Percentiles rank a stretch among this genome's conserved stretches.
Evolutionary conservation across 1,139 yeast species (phyloP).

Genomic region (Suhomyces coccinellae): DNA sequence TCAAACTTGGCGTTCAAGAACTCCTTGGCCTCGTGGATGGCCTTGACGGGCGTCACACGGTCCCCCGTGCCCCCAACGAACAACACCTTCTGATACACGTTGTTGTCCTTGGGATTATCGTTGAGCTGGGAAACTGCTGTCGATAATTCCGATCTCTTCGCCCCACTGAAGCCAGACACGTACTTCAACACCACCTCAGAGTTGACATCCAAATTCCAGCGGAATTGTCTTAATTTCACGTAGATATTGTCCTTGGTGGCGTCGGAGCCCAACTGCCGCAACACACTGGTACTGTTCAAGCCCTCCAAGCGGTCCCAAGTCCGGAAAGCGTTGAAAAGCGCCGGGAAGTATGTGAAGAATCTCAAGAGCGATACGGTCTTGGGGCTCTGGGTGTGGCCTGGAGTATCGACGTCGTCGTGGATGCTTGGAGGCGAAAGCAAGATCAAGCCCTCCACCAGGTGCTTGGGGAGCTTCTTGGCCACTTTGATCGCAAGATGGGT

Average conservation of each 20-base stretch:
- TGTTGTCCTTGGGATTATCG: slow-evolving; percentile 32
- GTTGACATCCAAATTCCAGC: slow-evolving; percentile 71
- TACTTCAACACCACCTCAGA: slow-evolving; percentile 56
- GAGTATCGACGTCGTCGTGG: slow-evolving; percentile 26
- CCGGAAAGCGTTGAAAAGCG: slow-evolving; percentile 55
- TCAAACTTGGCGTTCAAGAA: slow-evolving; percentile 28
- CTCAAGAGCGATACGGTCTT: slow-evolving; percentile 19
- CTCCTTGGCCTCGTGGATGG: slow-evolving; percentile 27
- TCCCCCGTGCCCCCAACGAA: slow-evolving; percentile 63
- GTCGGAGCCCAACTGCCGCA: slow-evolving; percentile 46
- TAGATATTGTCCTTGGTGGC: slow-evolving; percentile 28
- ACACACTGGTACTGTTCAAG: slow-evolving; percentile 55
- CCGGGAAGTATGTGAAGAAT: slow-evolving; percentile 45
- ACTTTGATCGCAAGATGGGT: slow-evolving; percentile 54
- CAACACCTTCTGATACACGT: slow-evolving; percentile 44
- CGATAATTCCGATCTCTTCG: slow-evolving; percentile 46
- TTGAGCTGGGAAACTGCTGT: slow-evolving; percentile 39
- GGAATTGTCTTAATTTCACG: slow-evolving; percentile 56
- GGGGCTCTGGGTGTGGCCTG: slow-evolving; percentile 2
- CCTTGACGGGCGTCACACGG: slow-evolving; percentile 49
- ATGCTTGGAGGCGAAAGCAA: slow-evolving; percentile 59
- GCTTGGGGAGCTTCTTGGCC: slow-evolving; percentile 41
- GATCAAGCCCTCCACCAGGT: slow-evolving; percentile 46
- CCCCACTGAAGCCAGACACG: slow-evolving; percentile 47
- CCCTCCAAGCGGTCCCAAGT: slow-evolving; percentile 65